These are phyloP conservation scores for Fusarium staphyleae DNA, from an alignment of 2,329 filamentous ascomycete species.

Conservation along the genomic window DNA sequence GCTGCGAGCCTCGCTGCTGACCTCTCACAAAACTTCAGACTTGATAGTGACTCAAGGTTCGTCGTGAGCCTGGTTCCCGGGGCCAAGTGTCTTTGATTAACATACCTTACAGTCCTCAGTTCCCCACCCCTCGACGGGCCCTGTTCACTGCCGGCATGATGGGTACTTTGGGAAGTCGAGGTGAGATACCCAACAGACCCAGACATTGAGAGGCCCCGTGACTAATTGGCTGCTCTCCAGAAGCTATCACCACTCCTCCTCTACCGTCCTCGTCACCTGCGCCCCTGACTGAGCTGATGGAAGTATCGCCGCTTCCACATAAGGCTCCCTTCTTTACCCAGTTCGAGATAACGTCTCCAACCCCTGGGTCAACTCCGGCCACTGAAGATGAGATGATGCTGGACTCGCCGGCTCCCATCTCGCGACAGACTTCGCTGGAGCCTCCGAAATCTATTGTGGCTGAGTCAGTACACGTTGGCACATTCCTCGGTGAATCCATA, in stretches of 20 bases:
- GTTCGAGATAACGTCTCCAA: constrained; percentile 75
- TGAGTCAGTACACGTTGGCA: constrained; percentile 57
- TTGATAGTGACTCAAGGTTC: constrained; percentile 85
- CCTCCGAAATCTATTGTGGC: constrained; percentile 55
- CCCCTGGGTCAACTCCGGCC: constrained; percentile 61
- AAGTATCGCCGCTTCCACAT: constrained; percentile 91
- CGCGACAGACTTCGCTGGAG: constrained; percentile 57
- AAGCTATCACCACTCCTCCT: constrained; percentile 83
- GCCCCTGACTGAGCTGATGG: constrained; percentile 79
- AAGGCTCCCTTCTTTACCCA: constrained; percentile 74
- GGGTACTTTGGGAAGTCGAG: constrained; percentile 46
- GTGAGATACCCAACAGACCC: constrained; percentile 38
- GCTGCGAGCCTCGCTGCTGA: constrained; percentile 91
- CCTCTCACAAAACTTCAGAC: constrained; percentile 94
- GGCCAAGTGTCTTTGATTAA: constrained; percentile 28
- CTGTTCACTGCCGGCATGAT: constrained; percentile 52
- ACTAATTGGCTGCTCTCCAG: constrained; percentile 52
- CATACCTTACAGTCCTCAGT: constrained; percentile 46
- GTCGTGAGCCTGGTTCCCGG: constrained; percentile 42
- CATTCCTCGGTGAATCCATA: constrained; percentile 21
- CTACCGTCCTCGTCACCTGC: constrained; percentile 83
- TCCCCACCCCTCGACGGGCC: constrained; percentile 52
- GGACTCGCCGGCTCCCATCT: constrained; percentile 62
- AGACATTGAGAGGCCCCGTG: not conserved
- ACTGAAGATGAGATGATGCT: constrained; percentile 59